Evolutionary conservation across 331 rosid genomes (phyloP).

Genomic region (Saraca asoca): DNA sequence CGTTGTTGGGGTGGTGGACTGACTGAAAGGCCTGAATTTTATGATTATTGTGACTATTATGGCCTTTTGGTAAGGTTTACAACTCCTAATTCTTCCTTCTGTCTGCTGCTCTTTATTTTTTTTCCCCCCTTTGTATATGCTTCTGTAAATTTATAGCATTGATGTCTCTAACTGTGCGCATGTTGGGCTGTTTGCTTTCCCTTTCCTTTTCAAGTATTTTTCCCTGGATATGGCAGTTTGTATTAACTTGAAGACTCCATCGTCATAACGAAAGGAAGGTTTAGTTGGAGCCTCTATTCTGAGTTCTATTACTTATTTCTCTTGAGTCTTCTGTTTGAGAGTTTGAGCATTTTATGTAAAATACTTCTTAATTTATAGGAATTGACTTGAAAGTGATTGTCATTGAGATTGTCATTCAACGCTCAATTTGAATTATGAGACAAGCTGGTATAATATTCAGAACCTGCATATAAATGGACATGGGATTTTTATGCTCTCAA

Average conservation of each 20-base stretch:
- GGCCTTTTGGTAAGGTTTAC: constrained; percentile 78
- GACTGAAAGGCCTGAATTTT: constrained; percentile 94
- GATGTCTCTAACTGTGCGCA: constrained; percentile 5
- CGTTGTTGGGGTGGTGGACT: constrained; percentile 99
- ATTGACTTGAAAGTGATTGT: constrained; percentile 22
- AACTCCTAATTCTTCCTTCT: constrained; percentile 26
- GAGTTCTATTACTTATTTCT: no score
- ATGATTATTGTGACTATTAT: constrained; percentile 80
- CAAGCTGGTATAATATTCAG: constrained; percentile 17
- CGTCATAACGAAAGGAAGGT: no score
- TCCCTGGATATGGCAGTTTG: constrained; percentile 15
- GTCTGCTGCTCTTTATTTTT: constrained; percentile 7
- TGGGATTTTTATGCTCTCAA: no score
- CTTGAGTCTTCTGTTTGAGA: constrained; percentile 2
- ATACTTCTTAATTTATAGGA: not conserved
- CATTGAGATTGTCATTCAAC: constrained; percentile 25
- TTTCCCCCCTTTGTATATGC: no score
- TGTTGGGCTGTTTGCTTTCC: constrained; percentile 7
- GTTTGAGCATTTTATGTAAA: constrained; percentile 1
- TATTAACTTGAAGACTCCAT: no score
- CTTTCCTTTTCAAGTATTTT: constrained; percentile 6
- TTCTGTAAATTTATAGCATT: no score
- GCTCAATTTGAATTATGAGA: constrained; percentile 8
- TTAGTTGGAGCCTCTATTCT: no score
- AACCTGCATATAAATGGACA: constrained; percentile 3